Evolutionary conservation across 257 asterid species (phyloP), one percentile per base, ranked within the genome.

Genomic region (Ophiorrhiza pumila): DNA sequence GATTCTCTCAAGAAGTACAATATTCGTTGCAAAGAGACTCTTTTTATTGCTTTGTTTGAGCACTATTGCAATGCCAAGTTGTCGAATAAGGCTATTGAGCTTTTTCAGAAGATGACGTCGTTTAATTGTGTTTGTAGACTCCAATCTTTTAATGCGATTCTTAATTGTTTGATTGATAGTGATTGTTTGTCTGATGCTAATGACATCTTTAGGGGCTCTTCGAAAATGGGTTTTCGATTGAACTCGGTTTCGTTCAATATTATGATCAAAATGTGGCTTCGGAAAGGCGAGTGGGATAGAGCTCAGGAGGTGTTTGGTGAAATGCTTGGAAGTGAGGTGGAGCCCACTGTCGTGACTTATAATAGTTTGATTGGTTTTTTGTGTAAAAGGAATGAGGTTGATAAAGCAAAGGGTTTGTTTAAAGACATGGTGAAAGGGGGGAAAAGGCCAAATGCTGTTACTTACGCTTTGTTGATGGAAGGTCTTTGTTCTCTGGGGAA

Each of bases 401-500:
- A 86, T 55, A 84, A 78, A 74, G 97, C 88, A 0, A 88, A 84
- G 60, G 35, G 31, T 11, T 74, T 91, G 80, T 86, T 91, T 49
- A 87, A 94, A 60, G 96, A 86, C 35, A 88, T 91, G 99, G 77
- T 81, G 86, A 78, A 43, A 37, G 87, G 80, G 73, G 93, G 97
- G 50, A 83, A 68, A 75, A 71, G 75, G 31, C 87, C 93, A 1
- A 88, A 91, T 66, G 87, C 87, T 2, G 89, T 94, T 15, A 89
- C 92, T 0, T 94, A 91, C 43, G 93, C 91, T 57, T 68, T 88
- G 74, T 53, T 90, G 65, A 94, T 91, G 99, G 93, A 91, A 78
- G 95, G 95, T 55, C 78, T 91, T 13, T 87, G 97, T 73, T 66
- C 50, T 71, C 63, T 47, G 20, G 96, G 91, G 18, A 83, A 73